Base-by-base conservation (phyloP, 768 basidiomycete species). In the Calocybe cyanea region DNA sequence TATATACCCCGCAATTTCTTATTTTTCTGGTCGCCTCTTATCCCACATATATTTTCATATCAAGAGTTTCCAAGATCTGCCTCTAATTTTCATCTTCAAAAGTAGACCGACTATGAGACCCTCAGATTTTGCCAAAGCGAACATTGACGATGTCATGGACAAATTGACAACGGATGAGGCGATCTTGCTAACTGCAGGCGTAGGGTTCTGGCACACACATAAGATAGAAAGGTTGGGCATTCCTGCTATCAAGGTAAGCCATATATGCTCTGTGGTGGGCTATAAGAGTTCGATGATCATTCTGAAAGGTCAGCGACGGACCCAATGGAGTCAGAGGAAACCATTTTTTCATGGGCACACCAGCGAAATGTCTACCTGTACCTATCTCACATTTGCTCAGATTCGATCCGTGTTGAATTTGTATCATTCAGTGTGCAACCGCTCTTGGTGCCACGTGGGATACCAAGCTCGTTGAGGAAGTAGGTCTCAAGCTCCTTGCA, bases 331-430 rank as follows among this genome's bases (percentile, higher is more conserved):
- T 75, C 48, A 63, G 87, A 51, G 87, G 87, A 13, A 80, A 83
- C 57, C 81, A 83, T 57, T 88, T 87, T 69, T 84, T 88, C 57
- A 86, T 86, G 81, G 73, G 83, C 25, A 86, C 85, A 0, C 87
- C 86, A 8, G 85, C 87, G 8, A 88, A 89, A 63, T 85, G 82
- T 57, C 71, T 89, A 19, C 86, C 87, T 1, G 78, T 80, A 54
- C 39, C 76, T 62, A 24, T 15, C 31, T 34, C 18, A 3, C 20
- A 2, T 7, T 11, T 3, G 21, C 9, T 38, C n/a, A n/a, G n/a
- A n/a, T n/a, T 6, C 8, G 2, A 19, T 32, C 23, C 14, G n/a
- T 18, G 34, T 7, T 35, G 34, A 34, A 11, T 11, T 28, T 9
- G 11, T 10, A 15, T 19, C 11, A 17, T 28, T 11, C 41, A 80